Evolutionary conservation across 2,329 filamentous ascomycete genomes (phyloP), one percentile per base, ranked within the genome.

Genomic region (Ophiognomonia clavigignenti-juglandacearum): DNA sequence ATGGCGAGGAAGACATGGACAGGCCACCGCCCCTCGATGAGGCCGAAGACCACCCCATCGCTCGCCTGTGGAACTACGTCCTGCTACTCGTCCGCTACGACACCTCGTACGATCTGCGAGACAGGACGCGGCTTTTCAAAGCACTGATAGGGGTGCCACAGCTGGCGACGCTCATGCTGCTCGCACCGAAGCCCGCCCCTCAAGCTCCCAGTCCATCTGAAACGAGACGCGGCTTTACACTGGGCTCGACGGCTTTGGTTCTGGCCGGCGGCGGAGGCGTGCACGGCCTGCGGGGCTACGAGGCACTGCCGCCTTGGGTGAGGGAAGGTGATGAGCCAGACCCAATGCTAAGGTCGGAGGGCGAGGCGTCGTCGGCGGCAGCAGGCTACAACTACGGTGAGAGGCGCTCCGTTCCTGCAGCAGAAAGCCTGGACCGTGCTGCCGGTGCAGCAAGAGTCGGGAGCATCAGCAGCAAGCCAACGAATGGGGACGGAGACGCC

Each of bases 181-280:
- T 97, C 2, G 93, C 93, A 0, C 91, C 93, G 0, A 98, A 98
- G 63, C 92, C 93, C 0, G 89, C 93, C 0, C 93, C 93, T 0
- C 88, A 95, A 51, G 86, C 87, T 0, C 90, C 90, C 0, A 95
- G 88, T 50, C 93, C 93, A 1, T 95, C 88, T 0, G 91, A 96
- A 61, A 83, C 80, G 3, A 80, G 91, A 27, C 88, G 84, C 54
- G 84, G 82, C 1, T 85, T 92, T 48, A 74, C 85, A 1, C 74
- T 98, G 0, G 93, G 93, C 10, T 93, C 88, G 3, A 82, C 92
- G 1, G 92, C 89, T 14, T 77, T 97, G 1, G 86, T 96, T 0
- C 72, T 97, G 10, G 90, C 88, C 1, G 82, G 83, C 1, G 86
- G 87, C 6, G 82, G 81, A 6, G 86, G 85, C 3, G 66, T 86